Evolutionary conservation across 169 alveolate genomes (phyloP).

Genomic region (Plasmodium gonderi): DNA sequence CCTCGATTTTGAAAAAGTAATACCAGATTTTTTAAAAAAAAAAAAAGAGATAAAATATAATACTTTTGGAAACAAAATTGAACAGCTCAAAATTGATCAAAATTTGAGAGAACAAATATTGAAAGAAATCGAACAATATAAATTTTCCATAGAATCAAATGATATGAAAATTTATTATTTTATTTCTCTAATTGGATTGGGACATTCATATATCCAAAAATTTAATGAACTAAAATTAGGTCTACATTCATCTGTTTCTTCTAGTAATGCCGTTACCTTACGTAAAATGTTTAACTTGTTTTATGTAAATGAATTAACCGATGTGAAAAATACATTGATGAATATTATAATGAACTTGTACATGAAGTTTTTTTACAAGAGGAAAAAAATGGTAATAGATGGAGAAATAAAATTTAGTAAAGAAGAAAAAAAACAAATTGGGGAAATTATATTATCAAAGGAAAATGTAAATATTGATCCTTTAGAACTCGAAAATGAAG

Average conservation of each 20-base stretch:
- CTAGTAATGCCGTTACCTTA: neutral
- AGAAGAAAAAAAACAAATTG: slow-evolving; percentile 10
- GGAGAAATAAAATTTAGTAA: slow-evolving; percentile 11
- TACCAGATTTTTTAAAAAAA: slow-evolving; percentile 25
- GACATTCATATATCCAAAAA: slow-evolving; percentile 35
- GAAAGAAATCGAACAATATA: slow-evolving; percentile 38
- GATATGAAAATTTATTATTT: slow-evolving; percentile 16
- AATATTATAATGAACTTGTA: slow-evolving; percentile 16
- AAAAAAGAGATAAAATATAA: slow-evolving; percentile 4
- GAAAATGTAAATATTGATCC: neutral
- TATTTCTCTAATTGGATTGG: slow-evolving; percentile 62
- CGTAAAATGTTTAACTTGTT: slow-evolving; percentile 26
- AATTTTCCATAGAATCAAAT: slow-evolving; percentile 43
- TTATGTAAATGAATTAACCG: slow-evolving; percentile 44
- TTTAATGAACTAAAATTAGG: slow-evolving; percentile 38
- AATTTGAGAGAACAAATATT: slow-evolving; percentile 24
- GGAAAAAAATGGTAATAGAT: neutral
- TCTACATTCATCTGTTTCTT: slow-evolving; percentile 14
- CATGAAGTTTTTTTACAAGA: slow-evolving; percentile 27
- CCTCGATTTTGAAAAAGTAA: slow-evolving; percentile 12
- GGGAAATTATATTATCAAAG: neutral
- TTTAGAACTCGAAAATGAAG: neutral
- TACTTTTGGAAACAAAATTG: slow-evolving; percentile 1
- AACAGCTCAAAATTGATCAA: slow-evolving; percentile 41
- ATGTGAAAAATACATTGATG: neutral